Evolutionary conservation across 768 basidiomycete genomes (phyloP).

Genomic region (Boletus reticuloceps): DNA sequence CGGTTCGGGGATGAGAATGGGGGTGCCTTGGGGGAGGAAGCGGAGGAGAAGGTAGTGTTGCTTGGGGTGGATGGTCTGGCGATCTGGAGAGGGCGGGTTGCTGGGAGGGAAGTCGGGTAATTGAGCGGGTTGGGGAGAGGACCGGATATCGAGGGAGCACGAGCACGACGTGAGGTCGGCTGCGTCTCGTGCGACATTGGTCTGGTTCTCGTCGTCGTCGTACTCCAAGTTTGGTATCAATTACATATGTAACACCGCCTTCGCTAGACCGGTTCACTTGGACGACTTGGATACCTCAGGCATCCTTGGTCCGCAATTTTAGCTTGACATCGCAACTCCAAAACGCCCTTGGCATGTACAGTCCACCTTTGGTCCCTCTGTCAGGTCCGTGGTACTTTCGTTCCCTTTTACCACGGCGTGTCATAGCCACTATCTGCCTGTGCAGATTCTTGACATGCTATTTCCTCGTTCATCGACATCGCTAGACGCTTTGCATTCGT

Average conservation of each 20-base stretch:
- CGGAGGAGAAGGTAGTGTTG: slow-evolving; percentile 36
- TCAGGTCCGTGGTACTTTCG: slow-evolving; percentile 45
- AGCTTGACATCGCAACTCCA: too few species aligned
- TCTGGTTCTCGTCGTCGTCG: slow-evolving; percentile 25
- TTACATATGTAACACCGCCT: too few species aligned
- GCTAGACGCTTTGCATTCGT: slow-evolving; percentile 32
- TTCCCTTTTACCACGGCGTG: too few species aligned
- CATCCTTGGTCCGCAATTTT: too few species aligned
- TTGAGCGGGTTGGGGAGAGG: slow-evolving; percentile 34
- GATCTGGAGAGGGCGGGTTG: slow-evolving; percentile 60
- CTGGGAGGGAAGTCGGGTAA: slow-evolving; percentile 35
- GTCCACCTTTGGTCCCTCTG: too few species aligned
- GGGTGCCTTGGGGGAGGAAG: slow-evolving; percentile 36
- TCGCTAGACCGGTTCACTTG: too few species aligned
- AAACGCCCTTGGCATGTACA: too few species aligned
- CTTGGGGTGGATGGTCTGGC: slow-evolving; percentile 53
- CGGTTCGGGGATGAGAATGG: slow-evolving; percentile 44
- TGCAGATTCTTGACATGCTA: slow-evolving; percentile 43
- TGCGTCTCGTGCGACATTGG: slow-evolving; percentile 43
- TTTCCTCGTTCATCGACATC: slow-evolving; percentile 40
- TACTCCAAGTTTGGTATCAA: not conserved
- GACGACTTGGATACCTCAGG: too few species aligned
- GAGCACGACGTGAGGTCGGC: slow-evolving; percentile 41
- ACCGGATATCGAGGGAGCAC: slow-evolving; percentile 44
- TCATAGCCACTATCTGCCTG: too few species aligned